Base-by-base conservation (phyloP, 2,329 filamentous ascomycete species). In the Neonectria sp. region DNA sequence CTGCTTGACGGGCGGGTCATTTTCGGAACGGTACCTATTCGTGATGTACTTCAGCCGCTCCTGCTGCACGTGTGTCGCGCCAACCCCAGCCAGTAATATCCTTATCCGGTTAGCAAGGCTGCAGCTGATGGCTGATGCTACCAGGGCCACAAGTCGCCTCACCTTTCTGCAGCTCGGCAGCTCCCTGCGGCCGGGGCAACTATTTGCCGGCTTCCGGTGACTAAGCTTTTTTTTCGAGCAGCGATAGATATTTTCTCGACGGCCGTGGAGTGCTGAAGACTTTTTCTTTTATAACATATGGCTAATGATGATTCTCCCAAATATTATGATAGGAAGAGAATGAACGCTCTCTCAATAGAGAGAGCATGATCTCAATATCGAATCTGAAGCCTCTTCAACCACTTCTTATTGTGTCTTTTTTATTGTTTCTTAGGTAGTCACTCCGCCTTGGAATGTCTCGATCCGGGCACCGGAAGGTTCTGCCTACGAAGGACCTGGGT, bases 251-350 rank as follows among this genome's bases (percentile, higher is more conserved):
- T 72, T 77, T 73, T 60, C 57, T 45, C 65, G 62, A 48, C 29
- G 57, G 52, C 68, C 62, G 65, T 57, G 67, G 55, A 56, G 43
- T 31, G 55, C 55, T 62, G n/a, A 68, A 73, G 68, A 53, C 57
- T 58, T 71, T 76, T 68, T 72, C 73, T 70, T 74, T 70, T 74
- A 72, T 76, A 77, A 71, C 77, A 74, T 71, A 78, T 76, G 84
- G 88, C 88, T 89, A 64, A 79, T 91, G 89, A 91, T 90, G 89
- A 90, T 88, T 86, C 81, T 79, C 79, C 77, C 84, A 82, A 83
- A 85, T 82, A 77, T 80, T 80, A 89, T 89, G 86, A 91, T 91
- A 91, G 89, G 89, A 91, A 91, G 89, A 91, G 88, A 86, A 84
- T 90, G 88, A 90, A 87, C 83, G 85, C 83, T 86, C 80, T 81